Conservation (phyloP, 768 basidiomycete genomes). For the Tubosaeta sp. region DNA sequence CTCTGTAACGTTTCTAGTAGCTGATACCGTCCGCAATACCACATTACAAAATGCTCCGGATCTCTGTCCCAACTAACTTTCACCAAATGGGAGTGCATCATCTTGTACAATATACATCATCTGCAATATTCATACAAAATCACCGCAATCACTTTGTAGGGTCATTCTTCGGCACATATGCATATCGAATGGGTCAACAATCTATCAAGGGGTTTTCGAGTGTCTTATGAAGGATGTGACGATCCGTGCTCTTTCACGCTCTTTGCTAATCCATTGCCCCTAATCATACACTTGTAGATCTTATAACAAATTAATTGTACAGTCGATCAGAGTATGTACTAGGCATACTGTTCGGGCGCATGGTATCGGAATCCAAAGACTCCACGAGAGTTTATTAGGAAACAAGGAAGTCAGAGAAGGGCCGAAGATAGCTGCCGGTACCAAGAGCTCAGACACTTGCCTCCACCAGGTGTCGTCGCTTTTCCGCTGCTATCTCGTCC, state of each 20-base stretch:
- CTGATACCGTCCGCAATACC: background rate
- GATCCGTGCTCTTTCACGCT: too few species aligned
- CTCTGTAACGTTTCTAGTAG: conserved; percentile 14
- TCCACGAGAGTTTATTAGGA: too few species aligned
- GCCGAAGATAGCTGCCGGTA: too few species aligned
- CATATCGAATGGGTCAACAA: too few species aligned
- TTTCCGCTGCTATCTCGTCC: conserved; percentile 5
- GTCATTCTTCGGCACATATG: too few species aligned
- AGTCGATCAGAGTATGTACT: background rate
- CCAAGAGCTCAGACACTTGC: background rate
- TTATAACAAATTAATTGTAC: background rate
- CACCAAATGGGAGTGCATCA: background rate
- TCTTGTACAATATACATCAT: background rate
- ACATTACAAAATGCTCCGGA: background rate
- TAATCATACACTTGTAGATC: too few species aligned
- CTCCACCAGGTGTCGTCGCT: background rate
- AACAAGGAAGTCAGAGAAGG: too few species aligned
- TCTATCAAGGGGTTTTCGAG: too few species aligned
- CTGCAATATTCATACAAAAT: background rate
- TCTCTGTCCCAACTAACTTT: background rate
- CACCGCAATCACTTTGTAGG: background rate
- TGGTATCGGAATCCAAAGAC: background rate
- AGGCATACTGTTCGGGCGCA: background rate
- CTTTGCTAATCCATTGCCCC: too few species aligned
- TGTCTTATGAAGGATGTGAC: background rate